phyloP scores from a whole-genome alignment of 2,329 filamentous ascomycete species.

The Coleophoma eucalyptorum region DNA sequence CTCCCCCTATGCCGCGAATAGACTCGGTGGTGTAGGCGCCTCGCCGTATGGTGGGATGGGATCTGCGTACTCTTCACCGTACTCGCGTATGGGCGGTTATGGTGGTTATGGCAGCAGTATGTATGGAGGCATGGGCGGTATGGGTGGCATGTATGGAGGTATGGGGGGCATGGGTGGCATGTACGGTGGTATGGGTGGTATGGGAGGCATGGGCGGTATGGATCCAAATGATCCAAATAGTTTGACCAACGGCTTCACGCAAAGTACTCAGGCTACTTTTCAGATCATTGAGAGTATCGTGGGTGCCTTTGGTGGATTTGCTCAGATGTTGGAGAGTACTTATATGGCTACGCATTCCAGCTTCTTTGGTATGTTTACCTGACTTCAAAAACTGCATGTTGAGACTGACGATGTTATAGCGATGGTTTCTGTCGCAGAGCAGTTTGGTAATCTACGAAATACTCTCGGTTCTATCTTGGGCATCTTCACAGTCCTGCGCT shows the following conservation, averaged over 20 bases:
- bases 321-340: constrained; percentile 98
- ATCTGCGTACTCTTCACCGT: constrained; percentile 47
- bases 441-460: constrained; percentile 89
- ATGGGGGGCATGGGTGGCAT: constrained; percentile 45
- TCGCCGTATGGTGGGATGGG: constrained; percentile 29
- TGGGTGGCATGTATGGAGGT: constrained; percentile 15
- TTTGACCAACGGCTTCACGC: constrained; percentile 90
- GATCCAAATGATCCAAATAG: constrained; percentile 88
- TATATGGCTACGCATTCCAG: constrained; percentile 99
- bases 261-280: constrained; percentile 94
- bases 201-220: constrained; percentile 28
- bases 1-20: constrained; percentile 56
- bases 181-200: constrained; percentile 40
- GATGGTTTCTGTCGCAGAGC: constrained; percentile 97
- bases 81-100: constrained; percentile 38
- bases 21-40: constrained; percentile 45
- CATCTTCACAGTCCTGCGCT: constrained; percentile 93
- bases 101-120: constrained; percentile 31
- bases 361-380: constrained; percentile 76
- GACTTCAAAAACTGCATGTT: constrained; percentile 4
- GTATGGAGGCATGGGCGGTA: constrained; percentile 28
- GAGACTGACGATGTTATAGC: constrained; percentile 46
- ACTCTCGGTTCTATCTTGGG: constrained; percentile 91
- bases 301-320: constrained; percentile 92
- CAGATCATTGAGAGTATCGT: constrained; percentile 98